These are phyloP conservation scores for Amaranthus hypochondriacus DNA, from an alignment of 148 eudicot genomes.

Conservation along the genomic window DNA sequence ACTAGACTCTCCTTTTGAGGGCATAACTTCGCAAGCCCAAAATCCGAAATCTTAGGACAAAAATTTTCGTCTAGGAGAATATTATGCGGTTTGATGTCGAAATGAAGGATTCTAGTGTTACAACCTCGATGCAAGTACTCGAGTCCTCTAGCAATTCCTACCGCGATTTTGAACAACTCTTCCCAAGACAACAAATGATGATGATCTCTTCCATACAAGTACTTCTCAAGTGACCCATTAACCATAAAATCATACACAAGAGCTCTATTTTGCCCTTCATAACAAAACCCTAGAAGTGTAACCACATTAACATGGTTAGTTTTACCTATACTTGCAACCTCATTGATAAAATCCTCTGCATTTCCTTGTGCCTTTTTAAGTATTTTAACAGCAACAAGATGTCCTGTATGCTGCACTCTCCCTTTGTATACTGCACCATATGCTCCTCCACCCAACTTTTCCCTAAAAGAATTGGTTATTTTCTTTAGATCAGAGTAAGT, in stretches of 20 bases:
- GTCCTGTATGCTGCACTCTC: constrained; percentile 42
- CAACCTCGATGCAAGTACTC: constrained; percentile 47
- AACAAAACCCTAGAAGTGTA: constrained; percentile 54
- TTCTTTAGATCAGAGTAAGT: constrained; percentile 57
- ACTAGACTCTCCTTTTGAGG: constrained; percentile 23
- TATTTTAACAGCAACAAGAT: constrained; percentile 67
- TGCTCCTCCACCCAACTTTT: constrained; percentile 81
- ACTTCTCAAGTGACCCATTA: constrained; percentile 48
- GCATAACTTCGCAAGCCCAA: constrained; percentile 39
- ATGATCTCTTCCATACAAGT: constrained; percentile 3
- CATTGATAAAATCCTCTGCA: constrained; percentile 41
- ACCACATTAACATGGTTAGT: constrained; percentile 69
- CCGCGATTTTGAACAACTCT: constrained; percentile 23
- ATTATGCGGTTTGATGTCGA: constrained; percentile 47
- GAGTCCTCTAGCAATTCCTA: constrained; percentile 39
- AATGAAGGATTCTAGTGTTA: constrained; percentile 36
- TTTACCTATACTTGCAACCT: constrained; percentile 56
- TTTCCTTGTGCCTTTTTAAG: constrained; percentile 22
- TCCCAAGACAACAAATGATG: constrained; percentile 13
- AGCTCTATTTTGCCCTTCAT: constrained; percentile 45
- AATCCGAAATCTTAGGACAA: constrained; percentile 39
- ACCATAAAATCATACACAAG: constrained; percentile 75
- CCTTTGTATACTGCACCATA: constrained; percentile 79
- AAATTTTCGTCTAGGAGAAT: constrained; percentile 34
- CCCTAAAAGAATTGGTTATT: constrained; percentile 57